Percentiles rank a stretch among this genome's conserved stretches.
Evolutionary conservation across 495 filamentous ascomycete species (phyloP).

Genomic region (Amorphotheca resinae): DNA sequence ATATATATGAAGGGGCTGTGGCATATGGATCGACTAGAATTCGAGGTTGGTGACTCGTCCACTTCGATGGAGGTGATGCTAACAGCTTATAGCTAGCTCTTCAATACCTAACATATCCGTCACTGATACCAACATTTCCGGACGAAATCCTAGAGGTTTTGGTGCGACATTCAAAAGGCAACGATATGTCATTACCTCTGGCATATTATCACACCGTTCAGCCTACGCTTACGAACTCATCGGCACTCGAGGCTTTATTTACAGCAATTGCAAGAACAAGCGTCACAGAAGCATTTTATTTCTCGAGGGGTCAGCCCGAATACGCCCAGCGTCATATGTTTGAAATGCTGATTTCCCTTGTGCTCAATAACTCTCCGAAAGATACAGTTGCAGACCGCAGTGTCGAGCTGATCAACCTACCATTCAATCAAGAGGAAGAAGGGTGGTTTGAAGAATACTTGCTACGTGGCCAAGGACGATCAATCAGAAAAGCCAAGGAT

Average conservation of each 20-base stretch:
- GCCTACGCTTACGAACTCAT: constrained; percentile 46
- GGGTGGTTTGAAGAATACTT: constrained; percentile 58
- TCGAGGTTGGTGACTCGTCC: constrained; percentile 33
- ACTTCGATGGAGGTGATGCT: constrained; percentile 2
- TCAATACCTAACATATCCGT: constrained; percentile 61
- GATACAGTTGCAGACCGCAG: constrained; percentile 40
- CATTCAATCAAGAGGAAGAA: constrained; percentile 56
- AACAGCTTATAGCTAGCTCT: constrained; percentile 43
- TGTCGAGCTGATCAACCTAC: constrained; percentile 58
- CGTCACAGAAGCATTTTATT: constrained; percentile 62
- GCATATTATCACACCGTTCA: constrained; percentile 65
- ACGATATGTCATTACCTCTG: constrained; percentile 52
- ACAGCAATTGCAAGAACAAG: constrained; percentile 51
- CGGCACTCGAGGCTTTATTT: constrained; percentile 51
- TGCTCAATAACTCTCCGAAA: constrained; percentile 35
- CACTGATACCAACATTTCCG: constrained; percentile 63
- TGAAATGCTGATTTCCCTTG: constrained; percentile 50
- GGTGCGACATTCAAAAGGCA: constrained; percentile 44
- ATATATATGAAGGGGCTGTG: constrained; percentile 72
- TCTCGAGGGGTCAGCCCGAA: constrained; percentile 51
- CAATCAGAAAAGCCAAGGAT: constrained; percentile 49
- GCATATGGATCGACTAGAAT: constrained; percentile 60
- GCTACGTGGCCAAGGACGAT: constrained; percentile 45
- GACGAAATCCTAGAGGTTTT: constrained; percentile 66
- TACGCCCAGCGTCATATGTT: constrained; percentile 47